Evolutionary conservation across 1,284 basidiomycete species (phyloP), one percentile per base, ranked within the genome.

Genomic region (Trichosporon sp.): DNA sequence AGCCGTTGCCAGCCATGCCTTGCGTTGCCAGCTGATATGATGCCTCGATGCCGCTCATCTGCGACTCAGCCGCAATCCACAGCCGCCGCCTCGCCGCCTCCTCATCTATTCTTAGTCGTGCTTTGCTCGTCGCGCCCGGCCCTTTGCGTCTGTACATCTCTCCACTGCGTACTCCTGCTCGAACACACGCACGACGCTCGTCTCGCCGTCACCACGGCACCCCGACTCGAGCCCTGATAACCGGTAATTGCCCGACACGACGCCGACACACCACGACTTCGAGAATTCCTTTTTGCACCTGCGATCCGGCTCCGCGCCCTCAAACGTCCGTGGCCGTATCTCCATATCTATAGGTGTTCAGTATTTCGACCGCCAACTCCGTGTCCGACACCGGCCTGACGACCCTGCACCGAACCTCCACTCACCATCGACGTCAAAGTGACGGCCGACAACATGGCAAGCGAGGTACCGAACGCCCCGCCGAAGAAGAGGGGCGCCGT

Each of bases 401-500:
- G 14, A 14, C 14, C 3, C 27, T 31, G 6, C 49, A 31, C 4
- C 34, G 16, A 9, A n/a, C 40, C 40, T 19, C 40, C 40, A 44
- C 40, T 9, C 19, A 44, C 16, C 8, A 11, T 11, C 6, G 11
- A 5, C 32, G 32, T 11, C 40, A 54, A 44, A 44, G 37, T 54
- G 49, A 54, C 49, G 27, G 25, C 25, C n/a, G n/a, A 29, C 49
- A 54, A 54, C 25, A 54, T 54, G 49, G 27, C 16, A 14, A 31
- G 11, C 25, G 49, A 54, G 25, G 49, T 27, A 2, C 49, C 49
- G 49, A 52, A 52, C 25, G 27, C 49, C 25, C 49, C 49, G 25
- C 25, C 49, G 49, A 54, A 54, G 49, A 54, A 54, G 49, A 54
- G 49, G 49, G 49, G 49, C 16, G 49, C 49, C 16, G 49, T 54